A percentile compares a stretch with the other conserved stretches of the same genome.
Evolutionary conservation across 2,329 filamentous ascomycete species (phyloP).

Genomic region (Fusarium nodosum): DNA sequence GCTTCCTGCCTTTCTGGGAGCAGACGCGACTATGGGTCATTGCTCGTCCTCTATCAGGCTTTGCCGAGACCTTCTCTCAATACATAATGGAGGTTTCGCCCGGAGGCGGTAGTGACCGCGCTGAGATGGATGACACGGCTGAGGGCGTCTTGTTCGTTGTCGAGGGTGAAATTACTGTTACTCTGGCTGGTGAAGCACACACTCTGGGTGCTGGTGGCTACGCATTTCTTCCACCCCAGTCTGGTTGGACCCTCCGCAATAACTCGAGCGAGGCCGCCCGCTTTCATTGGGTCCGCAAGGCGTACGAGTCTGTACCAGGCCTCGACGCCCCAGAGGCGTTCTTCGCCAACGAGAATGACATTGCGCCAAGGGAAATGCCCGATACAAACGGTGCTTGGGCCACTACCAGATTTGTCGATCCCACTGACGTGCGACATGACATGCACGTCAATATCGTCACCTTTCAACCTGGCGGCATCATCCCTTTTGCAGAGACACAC

Average conservation of each 20-base stretch:
- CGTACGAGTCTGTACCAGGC: conserved; percentile 28
- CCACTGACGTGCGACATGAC: conserved; percentile 26
- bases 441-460: conserved; percentile 39
- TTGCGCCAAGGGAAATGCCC: conserved; percentile 25
- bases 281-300: conserved; percentile 36
- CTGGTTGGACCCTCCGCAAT: conserved; percentile 33
- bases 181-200: conserved; percentile 13
- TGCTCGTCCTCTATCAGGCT: conserved; percentile 30
- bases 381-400: conserved; percentile 35
- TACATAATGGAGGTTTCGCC: conserved; percentile 37
- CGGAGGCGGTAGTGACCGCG: conserved; percentile 29
- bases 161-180: conserved; percentile 28
- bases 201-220: conserved; percentile 26
- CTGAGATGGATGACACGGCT: conserved; percentile 30
- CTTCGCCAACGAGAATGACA: conserved; percentile 32
- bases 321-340: conserved; percentile 25
- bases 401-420: conserved; percentile 30
- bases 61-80: conserved; percentile 35
- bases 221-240: conserved; percentile 33
- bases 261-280: conserved; percentile 22
- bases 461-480: conserved; percentile 28
- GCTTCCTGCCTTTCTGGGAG: conserved; percentile 34
- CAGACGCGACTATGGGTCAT: conserved; percentile 35
- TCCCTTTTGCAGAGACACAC: conserved; percentile 34
- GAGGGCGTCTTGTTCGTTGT: conserved; percentile 34